Evolutionary conservation across 345 rosid genomes (phyloP), one percentile per base, ranked within the genome.

Genomic region (Arabidopsis arenosa): DNA sequence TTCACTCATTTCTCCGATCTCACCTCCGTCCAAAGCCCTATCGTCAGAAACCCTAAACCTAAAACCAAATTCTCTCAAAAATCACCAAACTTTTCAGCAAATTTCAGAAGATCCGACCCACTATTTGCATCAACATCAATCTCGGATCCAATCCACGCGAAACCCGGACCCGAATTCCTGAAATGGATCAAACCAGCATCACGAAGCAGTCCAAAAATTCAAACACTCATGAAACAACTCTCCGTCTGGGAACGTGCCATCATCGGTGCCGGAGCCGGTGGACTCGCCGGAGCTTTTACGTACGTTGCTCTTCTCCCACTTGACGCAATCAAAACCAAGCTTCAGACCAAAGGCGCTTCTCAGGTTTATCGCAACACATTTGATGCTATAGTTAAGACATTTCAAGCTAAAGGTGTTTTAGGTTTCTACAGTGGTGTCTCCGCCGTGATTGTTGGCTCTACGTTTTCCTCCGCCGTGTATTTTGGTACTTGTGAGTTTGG

Each of bases 401-500:
- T 94, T 64, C 93, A 86, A 57, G 72, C 84, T 9, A 90, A 82
- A 70, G 98, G 97, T n/a, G 68, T 94, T 59, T 66, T 85, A 47
- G 98, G 98, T 37, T 92, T 94, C 74, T 94, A 92, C 68, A 84
- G 96, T 9, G 98, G 98, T 32, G 84, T 92, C 30, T 92, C 98
- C 9, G 97, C 98, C 12, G 98, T 92, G 49, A 86, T 94, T 60
- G 92, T 92, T 9, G 98, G 98, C 14, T 94, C 96, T 4, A 88
- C 97, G 1, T 88, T 87, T 32, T 93, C 98, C 15, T 93, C 96
- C 13, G 96, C 97, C 17, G 87, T 93, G 40, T 93, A 93, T 43
- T 93, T 93, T 57, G 98, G 98, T 44, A 91, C 98, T 26, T 92
- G 98, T 59, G 98, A 94, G 81, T 92, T 94, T 64, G 97, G 96